Conservation (phyloP, 768 basidiomycete genomes). For the Zangia roseola region DNA sequence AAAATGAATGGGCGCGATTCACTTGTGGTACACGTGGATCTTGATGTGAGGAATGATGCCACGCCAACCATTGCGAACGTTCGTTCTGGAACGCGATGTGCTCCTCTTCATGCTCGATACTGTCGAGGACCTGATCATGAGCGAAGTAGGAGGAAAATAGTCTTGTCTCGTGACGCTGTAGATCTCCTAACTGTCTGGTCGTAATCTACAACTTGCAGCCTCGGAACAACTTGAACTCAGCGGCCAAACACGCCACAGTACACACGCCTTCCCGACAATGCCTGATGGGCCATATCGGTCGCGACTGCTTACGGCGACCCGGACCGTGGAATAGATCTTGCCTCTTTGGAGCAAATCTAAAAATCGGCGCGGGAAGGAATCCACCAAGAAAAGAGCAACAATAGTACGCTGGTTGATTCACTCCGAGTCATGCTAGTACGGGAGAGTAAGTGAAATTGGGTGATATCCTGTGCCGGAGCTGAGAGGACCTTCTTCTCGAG, state of each 20-base stretch:
- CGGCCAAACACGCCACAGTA: conserved; percentile 4
- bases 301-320: no score
- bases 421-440: conserved; percentile 5
- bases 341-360: background rate
- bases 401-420: background rate
- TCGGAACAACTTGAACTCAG: conserved; percentile 4
- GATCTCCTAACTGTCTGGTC: no score
- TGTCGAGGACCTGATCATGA: no score
- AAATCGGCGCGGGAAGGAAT: background rate
- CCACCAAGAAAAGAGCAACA: background rate
- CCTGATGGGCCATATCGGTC: no score
- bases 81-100: background rate
- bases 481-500: conserved; percentile 1
- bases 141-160: no score
- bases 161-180: no score
- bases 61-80: conserved; percentile 1
- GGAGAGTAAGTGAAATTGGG: conserved; percentile 17
- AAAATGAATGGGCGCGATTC: background rate
- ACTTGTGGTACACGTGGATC: background rate
- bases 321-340: no score
- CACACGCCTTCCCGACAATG: background rate
- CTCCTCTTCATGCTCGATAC: background rate
- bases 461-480: conserved; percentile 14
- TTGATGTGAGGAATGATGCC: background rate
- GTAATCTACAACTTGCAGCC: no score